Conservation (phyloP, 768 basidiomycete species). For the Mycena galericulata region DNA sequence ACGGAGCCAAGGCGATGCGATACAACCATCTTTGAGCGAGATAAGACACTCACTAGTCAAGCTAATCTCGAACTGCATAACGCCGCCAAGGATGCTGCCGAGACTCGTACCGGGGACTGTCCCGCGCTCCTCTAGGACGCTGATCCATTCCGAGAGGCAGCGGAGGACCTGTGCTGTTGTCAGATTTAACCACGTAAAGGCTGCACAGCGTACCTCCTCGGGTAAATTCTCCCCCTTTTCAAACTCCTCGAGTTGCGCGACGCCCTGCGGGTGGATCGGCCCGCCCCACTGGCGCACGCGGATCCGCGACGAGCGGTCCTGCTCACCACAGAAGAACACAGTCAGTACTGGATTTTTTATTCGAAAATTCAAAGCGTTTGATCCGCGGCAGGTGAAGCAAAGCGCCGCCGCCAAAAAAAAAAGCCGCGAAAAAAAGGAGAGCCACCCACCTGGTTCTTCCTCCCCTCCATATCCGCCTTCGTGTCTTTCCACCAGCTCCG, state of each 20-base stretch:
- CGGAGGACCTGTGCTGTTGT: constrained; percentile 42
- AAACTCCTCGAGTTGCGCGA: constrained; percentile 21
- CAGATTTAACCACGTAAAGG: not conserved
- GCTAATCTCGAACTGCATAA: constrained; percentile 64
- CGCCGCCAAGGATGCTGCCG: constrained; percentile 54
- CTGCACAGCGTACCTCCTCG: constrained; percentile 53
- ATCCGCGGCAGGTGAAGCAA: no score
- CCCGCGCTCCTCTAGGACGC: constrained; percentile 66
- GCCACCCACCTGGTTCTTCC: not conserved
- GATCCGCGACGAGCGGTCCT: constrained; percentile 35
- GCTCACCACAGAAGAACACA: no score
- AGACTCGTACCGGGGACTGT: constrained; percentile 61
- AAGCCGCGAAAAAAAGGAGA: not conserved
- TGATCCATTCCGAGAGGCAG: constrained; percentile 68
- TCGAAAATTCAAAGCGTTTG: no score
- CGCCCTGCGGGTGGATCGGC: constrained; percentile 45
- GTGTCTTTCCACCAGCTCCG: not conserved
- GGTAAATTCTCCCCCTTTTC: constrained; percentile 67
- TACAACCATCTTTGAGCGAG: not conserved
- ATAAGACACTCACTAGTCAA: constrained; percentile 54
- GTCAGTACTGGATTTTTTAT: no score
- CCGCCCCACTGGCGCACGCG: constrained; percentile 48
- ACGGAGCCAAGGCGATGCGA: no score
- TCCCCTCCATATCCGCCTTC: not conserved
- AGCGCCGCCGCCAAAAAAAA: no score